Percentiles rank a stretch among this genome's conserved stretches.
phyloP scores from a whole-genome alignment of 2,329 filamentous ascomycete species.

The Periconia sp. region DNA sequence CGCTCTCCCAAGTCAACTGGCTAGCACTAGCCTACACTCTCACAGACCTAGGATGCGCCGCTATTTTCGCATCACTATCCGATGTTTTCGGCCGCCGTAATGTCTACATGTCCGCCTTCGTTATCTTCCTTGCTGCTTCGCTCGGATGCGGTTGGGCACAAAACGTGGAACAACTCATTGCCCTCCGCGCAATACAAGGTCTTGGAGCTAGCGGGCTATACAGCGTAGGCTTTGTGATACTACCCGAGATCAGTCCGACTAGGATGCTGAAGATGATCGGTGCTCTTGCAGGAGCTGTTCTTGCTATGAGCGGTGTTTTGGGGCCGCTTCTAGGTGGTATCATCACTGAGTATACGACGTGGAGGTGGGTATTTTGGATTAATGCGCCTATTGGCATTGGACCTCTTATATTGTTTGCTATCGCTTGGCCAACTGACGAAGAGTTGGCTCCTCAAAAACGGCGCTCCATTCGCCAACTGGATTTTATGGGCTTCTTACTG shows the following conservation, averaged over 20 bases:
- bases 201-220: conserved; percentile 33
- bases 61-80: conserved; percentile 36
- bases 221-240: conserved; percentile 26
- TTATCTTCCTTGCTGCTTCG: conserved; percentile 31
- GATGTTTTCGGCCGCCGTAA: conserved; percentile 36
- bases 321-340: conserved; percentile 45
- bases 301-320: conserved; percentile 25
- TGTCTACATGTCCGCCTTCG: conserved; percentile 20
- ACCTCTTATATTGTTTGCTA: conserved; percentile 5
- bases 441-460: background rate
- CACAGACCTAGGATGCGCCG: conserved; percentile 36
- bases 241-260: conserved; percentile 24
- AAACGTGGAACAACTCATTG: conserved; percentile 32
- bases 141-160: conserved; percentile 34
- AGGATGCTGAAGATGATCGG: conserved; percentile 1
- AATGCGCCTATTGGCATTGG: conserved; percentile 1
- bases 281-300: background rate
- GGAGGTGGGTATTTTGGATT: conserved; percentile 36
- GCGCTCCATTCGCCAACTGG: background rate
- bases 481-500: background rate
- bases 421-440: background rate
- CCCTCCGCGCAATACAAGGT: conserved; percentile 15
- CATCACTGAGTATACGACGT: conserved; percentile 35
- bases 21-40: conserved; percentile 35
- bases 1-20: conserved; percentile 28